Evolutionary conservation across 2,329 filamentous ascomycete species (phyloP), one percentile per base, ranked within the genome.

Genomic region (Catunica adiposa): DNA sequence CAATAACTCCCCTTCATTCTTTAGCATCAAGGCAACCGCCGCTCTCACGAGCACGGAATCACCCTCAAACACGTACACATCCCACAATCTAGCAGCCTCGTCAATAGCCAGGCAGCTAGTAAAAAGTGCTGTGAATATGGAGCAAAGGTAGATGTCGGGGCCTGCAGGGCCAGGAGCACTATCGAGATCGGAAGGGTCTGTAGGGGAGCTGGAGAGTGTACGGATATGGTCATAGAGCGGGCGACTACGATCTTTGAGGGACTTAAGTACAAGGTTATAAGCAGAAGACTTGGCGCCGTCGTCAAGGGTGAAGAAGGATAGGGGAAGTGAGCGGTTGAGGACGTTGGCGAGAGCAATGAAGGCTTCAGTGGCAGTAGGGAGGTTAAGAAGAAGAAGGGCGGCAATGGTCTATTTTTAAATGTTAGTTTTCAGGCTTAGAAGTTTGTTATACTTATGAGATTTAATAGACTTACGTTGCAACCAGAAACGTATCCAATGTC

Each of bases 31-130:
- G 0, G 83, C 86, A 0, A 89, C 81, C 0, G 79, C 83, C 1
- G 84, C 84, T 0, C 85, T 72, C 5, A 90, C 76, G 0, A 89
- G 70, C 1, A 86, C 72, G 1, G 77, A 73, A 60, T 94, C 87
- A 25, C 86, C 85, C 64, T 94, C 87, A 61, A 94, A 88, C 2
- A 86, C 80, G 61, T 86, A 88, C 0, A 90, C 79, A 60, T 94
- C 87, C 84, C 85, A 90, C 11, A 92, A 68, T 1, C 87, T 72
- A 1, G 80, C 78, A 3, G 80, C 83, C 61, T 84, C 77, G 62
- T 89, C 86, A 15, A 89, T 73, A 6, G 76, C 75, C 3, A 87
- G 68, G 40, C 77, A 71, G 15, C 69, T 67, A 0, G 83, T 83
- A 64, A 87, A 86, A 4, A 88, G 69, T 15, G 73, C 73, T 4